Evolutionary conservation across 2,329 filamentous ascomycete genomes (phyloP), one percentile per base, ranked within the genome.

Genomic region (Ilyonectria robusta): DNA sequence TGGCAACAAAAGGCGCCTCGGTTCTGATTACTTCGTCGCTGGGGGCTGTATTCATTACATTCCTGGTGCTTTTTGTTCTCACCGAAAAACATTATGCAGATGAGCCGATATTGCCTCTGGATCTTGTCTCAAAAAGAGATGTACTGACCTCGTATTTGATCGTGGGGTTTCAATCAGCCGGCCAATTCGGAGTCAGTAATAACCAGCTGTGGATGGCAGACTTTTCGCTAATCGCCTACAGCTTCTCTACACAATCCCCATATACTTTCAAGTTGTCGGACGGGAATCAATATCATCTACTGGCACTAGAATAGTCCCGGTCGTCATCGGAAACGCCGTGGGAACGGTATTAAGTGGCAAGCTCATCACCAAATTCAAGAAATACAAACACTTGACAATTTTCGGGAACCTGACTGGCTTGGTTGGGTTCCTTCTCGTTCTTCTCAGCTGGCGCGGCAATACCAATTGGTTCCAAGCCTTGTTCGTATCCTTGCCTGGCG

Each of bases 201-300:
- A 11, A 11, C 8, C 19, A n/a, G 42, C 15, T 15, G 4, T 4
- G 35, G 21, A 13, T 21, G 1, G 3, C 23, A 42, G 9, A 15
- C 46, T 6, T 1, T 31, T 15, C 13, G 3, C 40, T 29, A 37
- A 46, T 9, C 7, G 11, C 29, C 46, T 19, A 5, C 21, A 65
- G 62, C 51, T 65, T 21, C 48, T 65, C 1, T 65, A 60, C 33
- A 29, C 57, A 7, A 65, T 65, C 4, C 62, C 62, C 4, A 65
- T 65, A 17, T 65, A 61, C 15, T 65, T 65, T 42, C 62, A 65
- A 21, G 56, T 65, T 2, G 42, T 65, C n/a, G 51, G 57, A 8
- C 50, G 57, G 5, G 62, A 60, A 44, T 65, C 62, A 7, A 59
- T 65, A 13, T 55, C 56, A 15, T 65, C 62, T 6, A 51, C 35